Percentiles rank a stretch among this genome's conserved stretches.
These are phyloP conservation scores for Eucalyptus cladocalyx DNA, from an alignment of 345 rosid species.

Conservation along the genomic window DNA sequence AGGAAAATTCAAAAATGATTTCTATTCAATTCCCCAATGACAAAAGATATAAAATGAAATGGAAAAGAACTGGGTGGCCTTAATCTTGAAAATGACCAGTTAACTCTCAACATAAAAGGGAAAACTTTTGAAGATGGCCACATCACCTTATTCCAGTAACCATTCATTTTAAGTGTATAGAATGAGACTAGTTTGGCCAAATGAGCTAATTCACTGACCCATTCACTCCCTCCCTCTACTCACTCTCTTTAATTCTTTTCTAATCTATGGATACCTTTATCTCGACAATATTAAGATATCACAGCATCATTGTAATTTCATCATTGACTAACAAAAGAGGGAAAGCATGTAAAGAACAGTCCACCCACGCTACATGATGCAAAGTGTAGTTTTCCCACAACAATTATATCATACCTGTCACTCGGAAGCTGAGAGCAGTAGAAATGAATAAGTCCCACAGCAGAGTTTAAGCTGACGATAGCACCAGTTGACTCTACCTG, in stretches of 20 bases:
- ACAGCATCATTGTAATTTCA: neutral
- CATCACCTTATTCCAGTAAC: neutral
- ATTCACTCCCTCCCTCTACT: neutral
- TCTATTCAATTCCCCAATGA: neutral
- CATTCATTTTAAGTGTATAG: neutral
- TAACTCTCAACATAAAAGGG: neutral
- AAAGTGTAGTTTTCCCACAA: neutral
- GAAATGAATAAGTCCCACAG: conserved; percentile 91
- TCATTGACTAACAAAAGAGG: neutral
- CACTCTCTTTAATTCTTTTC: neutral
- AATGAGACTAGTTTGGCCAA: neutral
- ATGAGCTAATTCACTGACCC: neutral
- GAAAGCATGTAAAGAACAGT: neutral
- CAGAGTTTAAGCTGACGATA: conserved; percentile 92
- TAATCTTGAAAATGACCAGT: neutral
- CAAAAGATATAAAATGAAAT: neutral
- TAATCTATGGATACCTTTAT: neutral
- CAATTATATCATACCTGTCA: conserved; percentile 47
- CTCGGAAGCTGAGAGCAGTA: conserved; percentile 98
- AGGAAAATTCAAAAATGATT: neutral
- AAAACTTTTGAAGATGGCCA: neutral
- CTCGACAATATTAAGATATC: neutral
- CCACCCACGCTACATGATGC: neutral
- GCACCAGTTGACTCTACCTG: conserved; percentile 97
- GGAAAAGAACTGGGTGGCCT: neutral